Evolutionary conservation across 2,329 filamentous ascomycete genomes (phyloP).

Genomic region (Diaporthe humulicola): DNA sequence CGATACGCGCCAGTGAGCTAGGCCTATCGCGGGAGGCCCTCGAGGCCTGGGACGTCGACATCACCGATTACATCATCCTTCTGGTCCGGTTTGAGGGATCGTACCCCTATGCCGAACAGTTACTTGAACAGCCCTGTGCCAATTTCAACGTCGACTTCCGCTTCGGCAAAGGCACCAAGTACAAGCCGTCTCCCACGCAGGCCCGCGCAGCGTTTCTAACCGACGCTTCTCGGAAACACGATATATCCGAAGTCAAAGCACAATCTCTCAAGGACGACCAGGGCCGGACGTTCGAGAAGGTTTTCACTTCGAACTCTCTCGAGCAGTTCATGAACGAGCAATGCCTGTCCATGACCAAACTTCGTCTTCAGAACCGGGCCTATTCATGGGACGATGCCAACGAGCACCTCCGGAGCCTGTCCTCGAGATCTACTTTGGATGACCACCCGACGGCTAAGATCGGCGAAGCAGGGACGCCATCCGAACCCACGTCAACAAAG

Average conservation of each 20-base stretch:
- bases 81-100: constrained; percentile 74
- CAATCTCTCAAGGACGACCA: neutral
- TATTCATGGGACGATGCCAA: constrained; percentile 78
- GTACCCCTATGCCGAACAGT: constrained; percentile 71
- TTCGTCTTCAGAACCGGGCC: constrained; percentile 57
- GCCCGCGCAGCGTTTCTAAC: constrained; percentile 52
- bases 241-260: neutral
- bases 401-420: constrained; percentile 44
- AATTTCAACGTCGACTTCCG: constrained; percentile 67
- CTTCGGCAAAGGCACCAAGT: constrained; percentile 77
- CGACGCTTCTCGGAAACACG: neutral
- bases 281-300: constrained; percentile 57
- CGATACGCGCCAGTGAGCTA: constrained; percentile 77
- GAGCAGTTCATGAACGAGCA: constrained; percentile 76
- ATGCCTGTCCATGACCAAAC: constrained; percentile 73
- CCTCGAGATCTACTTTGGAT: neutral
- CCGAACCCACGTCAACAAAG: constrained; percentile 21
- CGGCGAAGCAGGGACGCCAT: constrained; percentile 5
- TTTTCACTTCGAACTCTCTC: constrained; percentile 81
- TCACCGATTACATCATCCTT: constrained; percentile 78
- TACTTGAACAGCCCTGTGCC: constrained; percentile 57
- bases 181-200: constrained; percentile 74
- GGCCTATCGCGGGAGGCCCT: constrained; percentile 80
- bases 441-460: neutral
- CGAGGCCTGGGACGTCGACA: constrained; percentile 80